Conservation (phyloP, 2,329 filamentous ascomycete species). For the Rachicladosporium sp. region DNA sequence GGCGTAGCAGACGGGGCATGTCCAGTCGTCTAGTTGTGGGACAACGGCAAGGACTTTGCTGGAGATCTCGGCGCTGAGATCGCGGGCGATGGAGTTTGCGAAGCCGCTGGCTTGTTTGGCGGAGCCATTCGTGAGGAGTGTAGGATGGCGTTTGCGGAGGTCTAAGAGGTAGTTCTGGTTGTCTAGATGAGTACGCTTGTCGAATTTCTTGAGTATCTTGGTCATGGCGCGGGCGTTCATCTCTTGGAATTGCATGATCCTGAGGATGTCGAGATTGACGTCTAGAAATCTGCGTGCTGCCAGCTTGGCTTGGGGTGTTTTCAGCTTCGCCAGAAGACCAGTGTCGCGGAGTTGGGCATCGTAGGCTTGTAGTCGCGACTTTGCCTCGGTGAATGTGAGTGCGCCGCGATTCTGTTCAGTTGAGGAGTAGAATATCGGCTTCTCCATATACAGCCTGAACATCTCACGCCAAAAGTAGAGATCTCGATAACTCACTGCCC, state of each 20-base stretch:
- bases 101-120: conserved; percentile 49
- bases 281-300: conserved; percentile 58
- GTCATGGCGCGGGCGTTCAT: conserved; percentile 65
- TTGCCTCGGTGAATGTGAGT: conserved; percentile 52
- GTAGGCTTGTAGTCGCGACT: conserved; percentile 59
- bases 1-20: conserved; percentile 67
- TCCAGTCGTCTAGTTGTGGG: conserved; percentile 73
- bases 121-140: conserved; percentile 10
- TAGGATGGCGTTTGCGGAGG: conserved; percentile 16
- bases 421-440: conserved; percentile 70
- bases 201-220: conserved; percentile 88
- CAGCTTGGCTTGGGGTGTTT: conserved; percentile 49
- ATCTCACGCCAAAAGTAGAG: conserved; percentile 67
- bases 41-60: conserved; percentile 60
- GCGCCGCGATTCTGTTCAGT: conserved; percentile 58
- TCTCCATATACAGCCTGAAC: conserved; percentile 70
- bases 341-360: conserved; percentile 52
- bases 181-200: conserved; percentile 68
- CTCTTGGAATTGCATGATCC: conserved; percentile 70
- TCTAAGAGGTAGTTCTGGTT: conserved; percentile 23
- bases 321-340: conserved; percentile 50
- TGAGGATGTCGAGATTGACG: conserved; percentile 65
- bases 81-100: conserved; percentile 56
- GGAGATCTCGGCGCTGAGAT: conserved; percentile 63
- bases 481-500: conserved; percentile 35